Percentiles rank a stretch among this genome's conserved stretches.
phyloP scores from a whole-genome alignment of 140 eudicot genomes.

The Eryngium alpinum region DNA sequence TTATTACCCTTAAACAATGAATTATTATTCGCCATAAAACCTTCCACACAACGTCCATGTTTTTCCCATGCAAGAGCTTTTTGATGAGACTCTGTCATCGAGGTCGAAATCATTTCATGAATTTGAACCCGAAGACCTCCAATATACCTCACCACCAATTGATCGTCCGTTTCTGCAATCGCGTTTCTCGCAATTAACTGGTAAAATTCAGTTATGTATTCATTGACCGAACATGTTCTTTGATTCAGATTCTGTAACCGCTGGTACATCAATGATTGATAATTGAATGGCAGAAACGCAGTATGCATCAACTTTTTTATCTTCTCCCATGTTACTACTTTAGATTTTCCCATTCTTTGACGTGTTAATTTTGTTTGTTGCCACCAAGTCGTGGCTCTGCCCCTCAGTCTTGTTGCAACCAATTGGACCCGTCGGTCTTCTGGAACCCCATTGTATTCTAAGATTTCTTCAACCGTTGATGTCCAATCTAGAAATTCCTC shows the following conservation, averaged over 20 bases:
- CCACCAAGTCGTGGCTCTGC: not conserved
- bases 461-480: not conserved
- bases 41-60: too few species aligned
- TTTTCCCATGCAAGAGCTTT: not conserved
- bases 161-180: not conserved
- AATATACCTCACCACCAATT: conserved; percentile 1
- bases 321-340: too few species aligned
- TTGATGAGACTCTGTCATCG: not conserved
- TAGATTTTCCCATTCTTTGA: not conserved
- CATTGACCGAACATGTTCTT: not conserved
- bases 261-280: not conserved
- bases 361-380: not conserved
- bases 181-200: conserved; percentile 7
- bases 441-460: not conserved
- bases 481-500: not conserved
- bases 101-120: not conserved
- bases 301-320: too few species aligned
- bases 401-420: not conserved
- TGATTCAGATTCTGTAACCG: not conserved
- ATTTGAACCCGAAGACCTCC: not conserved
- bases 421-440: not conserved
- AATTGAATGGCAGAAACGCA: conserved; percentile 12
- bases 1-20: too few species aligned
- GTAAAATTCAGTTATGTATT: conserved; percentile 15
- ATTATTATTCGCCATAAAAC: too few species aligned